These are phyloP conservation scores for Coemansia sp. DNA, from an alignment of 192 early-diverging fungal species.

Conservation along the genomic window DNA sequence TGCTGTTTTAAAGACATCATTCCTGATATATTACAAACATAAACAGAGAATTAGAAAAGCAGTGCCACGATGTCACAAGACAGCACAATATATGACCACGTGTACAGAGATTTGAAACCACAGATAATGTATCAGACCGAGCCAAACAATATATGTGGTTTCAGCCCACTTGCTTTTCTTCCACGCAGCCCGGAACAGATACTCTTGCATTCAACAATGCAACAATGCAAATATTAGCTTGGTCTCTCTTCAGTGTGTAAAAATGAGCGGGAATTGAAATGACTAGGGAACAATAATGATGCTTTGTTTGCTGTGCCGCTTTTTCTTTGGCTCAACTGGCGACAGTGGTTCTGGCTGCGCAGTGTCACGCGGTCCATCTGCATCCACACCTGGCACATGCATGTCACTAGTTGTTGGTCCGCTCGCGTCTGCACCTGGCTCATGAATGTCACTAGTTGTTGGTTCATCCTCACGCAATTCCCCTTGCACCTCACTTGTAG, in stretches of 20 bases:
- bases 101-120: too few species aligned
- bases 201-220: too few species aligned
- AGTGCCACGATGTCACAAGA: neutral
- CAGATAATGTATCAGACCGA: too few species aligned
- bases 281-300: conserved; percentile 37
- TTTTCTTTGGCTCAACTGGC: conserved; percentile 22
- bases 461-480: neutral
- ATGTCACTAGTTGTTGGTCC: neutral
- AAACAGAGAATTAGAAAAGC: neutral
- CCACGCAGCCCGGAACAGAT: too few species aligned
- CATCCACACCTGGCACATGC: neutral
- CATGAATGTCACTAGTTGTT: neutral
- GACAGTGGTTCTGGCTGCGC: conserved; percentile 1
- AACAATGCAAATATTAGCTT: too few species aligned
- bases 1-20: neutral
- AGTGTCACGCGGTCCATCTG: neutral
- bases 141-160: too few species aligned
- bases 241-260: neutral
- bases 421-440: neutral
- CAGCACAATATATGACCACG: too few species aligned
- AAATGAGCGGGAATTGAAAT: neutral
- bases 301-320: conserved; percentile 31
- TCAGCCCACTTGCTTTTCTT: too few species aligned
- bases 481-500: neutral
- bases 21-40: too few species aligned